Evolutionary conservation across 805 yeast species (phyloP).

Genomic region (Pichia phayaonensis): DNA sequence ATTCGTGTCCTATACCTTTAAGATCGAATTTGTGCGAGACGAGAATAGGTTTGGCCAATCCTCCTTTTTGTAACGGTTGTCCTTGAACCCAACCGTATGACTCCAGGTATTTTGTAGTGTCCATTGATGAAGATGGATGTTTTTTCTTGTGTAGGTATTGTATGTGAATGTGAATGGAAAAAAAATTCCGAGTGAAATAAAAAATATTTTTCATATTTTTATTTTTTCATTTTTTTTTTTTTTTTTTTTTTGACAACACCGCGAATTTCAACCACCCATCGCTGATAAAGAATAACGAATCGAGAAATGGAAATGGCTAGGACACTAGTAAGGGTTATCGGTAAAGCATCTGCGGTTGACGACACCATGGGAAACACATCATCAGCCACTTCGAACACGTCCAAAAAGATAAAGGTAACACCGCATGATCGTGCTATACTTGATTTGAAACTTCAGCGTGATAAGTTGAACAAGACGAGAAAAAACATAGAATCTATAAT

Average conservation of each 20-base stretch:
- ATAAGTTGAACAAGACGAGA: slow-evolving; percentile 70
- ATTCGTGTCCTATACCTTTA: slow-evolving; percentile 81
- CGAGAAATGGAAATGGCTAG: no score
- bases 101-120: slow-evolving; percentile 63
- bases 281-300: no score
- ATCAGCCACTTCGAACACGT: not conserved
- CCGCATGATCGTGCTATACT: slow-evolving; percentile 80
- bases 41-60: slow-evolving; percentile 74
- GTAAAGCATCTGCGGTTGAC: no score
- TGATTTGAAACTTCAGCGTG: slow-evolving; percentile 83
- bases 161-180: no score
- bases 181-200: no score
- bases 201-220: no score
- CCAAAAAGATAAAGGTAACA: slow-evolving; percentile 50
- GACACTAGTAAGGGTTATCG: no score
- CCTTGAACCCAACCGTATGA: slow-evolving; percentile 93
- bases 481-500: slow-evolving; percentile 49
- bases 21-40: slow-evolving; percentile 87
- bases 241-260: no score
- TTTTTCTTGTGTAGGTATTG: no score
- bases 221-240: no score
- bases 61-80: slow-evolving; percentile 72
- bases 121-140: slow-evolving; percentile 17
- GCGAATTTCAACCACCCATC: no score
- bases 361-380: slow-evolving; percentile 30